Evolutionary conservation across 1,284 basidiomycete species (phyloP).

Genomic region (Sporisorium iseilematis-ciliati): DNA sequence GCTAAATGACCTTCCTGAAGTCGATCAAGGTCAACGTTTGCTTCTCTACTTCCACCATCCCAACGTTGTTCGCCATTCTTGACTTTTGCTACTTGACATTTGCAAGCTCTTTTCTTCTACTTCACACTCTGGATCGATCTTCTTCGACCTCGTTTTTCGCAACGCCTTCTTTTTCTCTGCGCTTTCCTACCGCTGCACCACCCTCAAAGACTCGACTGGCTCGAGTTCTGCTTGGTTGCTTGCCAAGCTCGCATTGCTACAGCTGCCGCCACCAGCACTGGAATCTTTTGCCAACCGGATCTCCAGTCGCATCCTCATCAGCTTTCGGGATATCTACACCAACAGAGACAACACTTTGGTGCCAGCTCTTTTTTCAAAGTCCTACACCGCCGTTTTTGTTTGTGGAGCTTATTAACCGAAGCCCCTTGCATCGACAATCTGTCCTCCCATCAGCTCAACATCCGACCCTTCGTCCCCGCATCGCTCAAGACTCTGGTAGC

Average conservation of each 20-base stretch:
- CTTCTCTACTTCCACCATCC: slow-evolving; percentile 38
- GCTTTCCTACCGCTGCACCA: neutral
- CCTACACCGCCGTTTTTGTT: slow-evolving; percentile 18
- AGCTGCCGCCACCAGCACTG: slow-evolving; percentile 1
- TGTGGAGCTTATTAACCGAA: slow-evolving; percentile 26
- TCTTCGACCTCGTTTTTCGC: slow-evolving; percentile 21
- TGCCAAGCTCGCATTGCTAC: slow-evolving; percentile 6
- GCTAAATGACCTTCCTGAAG: neutral
- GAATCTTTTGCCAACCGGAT: slow-evolving; percentile 14
- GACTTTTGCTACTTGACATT: slow-evolving; percentile 26
- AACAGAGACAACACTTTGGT: neutral
- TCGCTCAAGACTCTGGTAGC: slow-evolving; percentile 16
- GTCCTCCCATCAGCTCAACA: slow-evolving; percentile 11
- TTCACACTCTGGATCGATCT: slow-evolving; percentile 17
- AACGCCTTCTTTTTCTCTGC: slow-evolving; percentile 25
- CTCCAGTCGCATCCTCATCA: neutral
- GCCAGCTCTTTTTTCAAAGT: slow-evolving; percentile 3
- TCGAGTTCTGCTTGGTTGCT: slow-evolving; percentile 21
- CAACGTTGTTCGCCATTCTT: slow-evolving; percentile 43
- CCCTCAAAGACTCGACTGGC: slow-evolving; percentile 31
- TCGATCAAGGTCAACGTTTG: slow-evolving; percentile 2
- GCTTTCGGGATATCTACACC: neutral
- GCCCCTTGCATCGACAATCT: slow-evolving; percentile 26
- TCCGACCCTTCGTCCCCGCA: neutral
- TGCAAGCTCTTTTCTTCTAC: slow-evolving; percentile 39